Conservation (phyloP, 2,329 filamentous ascomycete genomes). For the Ophiostoma perfectum region DNA sequence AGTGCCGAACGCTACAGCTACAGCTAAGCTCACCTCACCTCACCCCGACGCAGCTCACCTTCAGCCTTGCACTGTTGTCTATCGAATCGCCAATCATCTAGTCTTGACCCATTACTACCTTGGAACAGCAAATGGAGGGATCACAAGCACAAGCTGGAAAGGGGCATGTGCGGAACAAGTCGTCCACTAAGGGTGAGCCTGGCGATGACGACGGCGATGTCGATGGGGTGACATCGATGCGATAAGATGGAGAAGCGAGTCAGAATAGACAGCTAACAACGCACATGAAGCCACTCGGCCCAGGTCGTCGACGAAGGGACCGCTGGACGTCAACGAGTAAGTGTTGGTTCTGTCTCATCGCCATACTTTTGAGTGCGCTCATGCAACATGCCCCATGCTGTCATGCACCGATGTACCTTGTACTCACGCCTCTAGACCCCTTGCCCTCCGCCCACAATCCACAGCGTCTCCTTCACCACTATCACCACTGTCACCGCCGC, state of each 20-base stretch:
- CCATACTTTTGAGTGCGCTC: neutral
- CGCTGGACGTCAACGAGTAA: conserved; percentile 71
- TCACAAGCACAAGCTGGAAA: conserved; percentile 19
- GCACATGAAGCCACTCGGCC: conserved; percentile 49
- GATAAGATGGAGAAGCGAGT: neutral
- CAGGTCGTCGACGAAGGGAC: conserved; percentile 68
- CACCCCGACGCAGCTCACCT: neutral
- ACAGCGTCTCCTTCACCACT: conserved; percentile 27
- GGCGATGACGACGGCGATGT: neutral
- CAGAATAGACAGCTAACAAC: neutral
- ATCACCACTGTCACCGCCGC: conserved; percentile 17
- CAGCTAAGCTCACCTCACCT: neutral
- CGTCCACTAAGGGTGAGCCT: conserved; percentile 36
- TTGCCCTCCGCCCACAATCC: conserved; percentile 20
- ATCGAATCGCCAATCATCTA: no score
- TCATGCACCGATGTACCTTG: conserved; percentile 9
- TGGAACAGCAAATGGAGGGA: conserved; percentile 24
- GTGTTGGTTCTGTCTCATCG: conserved; percentile 30
- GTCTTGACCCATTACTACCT: no score
- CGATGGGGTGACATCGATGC: neutral
- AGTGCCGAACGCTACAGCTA: neutral
- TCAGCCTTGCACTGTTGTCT: neutral
- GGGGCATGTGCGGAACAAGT: conserved; percentile 37
- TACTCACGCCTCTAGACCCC: neutral
- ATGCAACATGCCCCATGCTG: no score